These are phyloP conservation scores for Cladorrhinum sp. DNA, from an alignment of 2,329 filamentous ascomycete species.

Conservation along the genomic window DNA sequence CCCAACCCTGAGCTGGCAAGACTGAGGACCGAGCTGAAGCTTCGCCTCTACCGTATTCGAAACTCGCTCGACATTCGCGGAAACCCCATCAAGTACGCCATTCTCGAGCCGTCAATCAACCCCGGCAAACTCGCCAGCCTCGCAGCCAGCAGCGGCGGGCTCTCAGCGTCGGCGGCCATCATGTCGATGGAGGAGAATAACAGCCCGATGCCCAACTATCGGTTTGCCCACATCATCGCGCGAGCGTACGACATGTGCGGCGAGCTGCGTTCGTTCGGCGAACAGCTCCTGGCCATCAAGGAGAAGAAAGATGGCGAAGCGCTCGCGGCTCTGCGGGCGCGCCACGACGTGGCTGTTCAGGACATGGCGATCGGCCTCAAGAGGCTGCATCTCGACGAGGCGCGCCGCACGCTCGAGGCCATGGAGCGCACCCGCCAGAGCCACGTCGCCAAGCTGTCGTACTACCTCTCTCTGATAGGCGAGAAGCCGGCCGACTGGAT, in stretches of 20 bases:
- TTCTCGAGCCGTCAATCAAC: conserved; percentile 33
- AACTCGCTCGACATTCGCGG: conserved; percentile 34
- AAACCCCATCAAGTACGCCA: conserved; percentile 14
- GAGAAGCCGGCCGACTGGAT: neutral
- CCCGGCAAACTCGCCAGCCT: conserved; percentile 26
- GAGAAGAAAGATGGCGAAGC: conserved; percentile 30
- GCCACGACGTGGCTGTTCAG: conserved; percentile 20
- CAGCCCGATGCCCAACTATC: conserved; percentile 30
- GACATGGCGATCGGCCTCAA: conserved; percentile 17
- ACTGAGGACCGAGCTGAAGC: conserved; percentile 32
- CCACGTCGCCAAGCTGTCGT: neutral
- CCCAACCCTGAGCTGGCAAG: conserved; percentile 22
- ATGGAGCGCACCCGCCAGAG: neutral
- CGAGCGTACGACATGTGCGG: conserved; percentile 29
- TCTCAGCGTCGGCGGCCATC: neutral
- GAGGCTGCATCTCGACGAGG: conserved; percentile 1
- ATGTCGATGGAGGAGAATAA: conserved; percentile 19
- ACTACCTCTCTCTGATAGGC: conserved; percentile 1
- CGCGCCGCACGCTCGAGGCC: neutral
- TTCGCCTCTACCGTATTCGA: conserved; percentile 34
- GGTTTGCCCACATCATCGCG: conserved; percentile 30
- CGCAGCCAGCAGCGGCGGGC: conserved; percentile 21
- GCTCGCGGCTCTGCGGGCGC: conserved; percentile 17
- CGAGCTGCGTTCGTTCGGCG: conserved; percentile 25
- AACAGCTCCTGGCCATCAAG: conserved; percentile 19